phyloP scores from a whole-genome alignment of 169 alveolate genomes.

The Perkinsus chesapeaki region DNA sequence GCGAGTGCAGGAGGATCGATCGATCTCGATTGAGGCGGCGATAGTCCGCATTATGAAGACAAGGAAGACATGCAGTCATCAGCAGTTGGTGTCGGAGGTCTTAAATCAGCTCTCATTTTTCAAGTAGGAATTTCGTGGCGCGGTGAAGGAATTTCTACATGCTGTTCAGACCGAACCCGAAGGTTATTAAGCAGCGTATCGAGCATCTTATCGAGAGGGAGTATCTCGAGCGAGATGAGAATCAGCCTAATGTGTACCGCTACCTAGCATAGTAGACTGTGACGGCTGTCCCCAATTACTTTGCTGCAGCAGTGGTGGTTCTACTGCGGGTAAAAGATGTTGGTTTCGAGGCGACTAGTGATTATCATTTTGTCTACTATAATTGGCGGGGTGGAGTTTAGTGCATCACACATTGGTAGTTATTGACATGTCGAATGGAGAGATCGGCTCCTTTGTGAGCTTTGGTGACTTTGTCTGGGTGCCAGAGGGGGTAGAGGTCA shows the following conservation, averaged over 20 bases:
- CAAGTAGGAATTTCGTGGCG: neutral
- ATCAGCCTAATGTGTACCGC: slow-evolving; percentile 41
- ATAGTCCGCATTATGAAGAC: slow-evolving; percentile 81
- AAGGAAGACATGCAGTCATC: slow-evolving; percentile 51
- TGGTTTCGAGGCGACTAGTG: no score
- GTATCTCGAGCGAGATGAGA: slow-evolving; percentile 62
- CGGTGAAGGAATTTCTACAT: neutral
- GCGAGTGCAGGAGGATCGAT: slow-evolving; percentile 68
- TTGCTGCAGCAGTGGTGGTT: no score
- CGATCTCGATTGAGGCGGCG: slow-evolving; percentile 82
- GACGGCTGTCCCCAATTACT: no score
- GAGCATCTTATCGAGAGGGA: slow-evolving; percentile 72
- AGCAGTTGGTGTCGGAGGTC: slow-evolving; percentile 41
- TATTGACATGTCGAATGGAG: neutral
- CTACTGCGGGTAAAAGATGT: no score
- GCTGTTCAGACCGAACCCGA: slow-evolving; percentile 51
- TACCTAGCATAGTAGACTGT: slow-evolving; percentile 48
- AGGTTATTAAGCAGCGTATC: slow-evolving; percentile 59
- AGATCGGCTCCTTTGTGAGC: neutral
- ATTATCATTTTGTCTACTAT: neutral
- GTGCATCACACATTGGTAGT: neutral
- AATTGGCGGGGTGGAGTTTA: neutral
- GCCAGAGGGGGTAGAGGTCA: neutral
- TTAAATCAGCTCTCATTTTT: slow-evolving; percentile 34
- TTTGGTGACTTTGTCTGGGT: neutral